Evolutionary conservation across 805 yeast genomes (phyloP), one percentile per base, ranked within the genome.

Genomic region (Ogataea philodendri): DNA sequence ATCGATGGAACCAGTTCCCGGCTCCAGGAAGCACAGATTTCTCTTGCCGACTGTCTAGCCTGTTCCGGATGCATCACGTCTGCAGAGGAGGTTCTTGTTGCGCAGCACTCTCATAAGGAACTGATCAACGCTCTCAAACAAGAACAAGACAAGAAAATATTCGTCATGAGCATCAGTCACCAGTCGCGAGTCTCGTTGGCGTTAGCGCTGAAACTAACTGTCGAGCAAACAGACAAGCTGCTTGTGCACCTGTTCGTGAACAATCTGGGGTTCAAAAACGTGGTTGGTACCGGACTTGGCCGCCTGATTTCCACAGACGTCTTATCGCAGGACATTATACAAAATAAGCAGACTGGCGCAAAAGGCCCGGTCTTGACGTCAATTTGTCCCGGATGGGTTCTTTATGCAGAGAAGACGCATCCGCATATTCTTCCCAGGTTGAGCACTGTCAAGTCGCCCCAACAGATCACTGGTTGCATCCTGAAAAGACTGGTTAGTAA

Each of bases 61-160:
- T 93, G 98, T 55, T 79, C 94, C 7, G 98, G 98, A 1, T 93
- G 98, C 59, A 87, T 93, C 36, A 93, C 98, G 0, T 84, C 96
- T 4, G 94, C 96, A n/a, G 98, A 93, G 56, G 96, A 90, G 44
- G 87, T 93, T 5, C 65, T 93, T 29, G 83, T 93, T 25, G 86
- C 95, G 2, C 81, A 86, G 46, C 98, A 93, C 57, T 84, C 95
- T 23, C 94, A 89, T 50, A 76, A 74, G 15, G 89, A 89, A 49
- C 70, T 93, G 30, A 47, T 88, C 15, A 72, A 74, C 30, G 82
- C 79, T 16, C 54, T 85, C 45, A 62, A 66, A 18, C 48, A 44
- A 19, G 44, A 42, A 34, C 40, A 45, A 9, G 43, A 54, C 8
- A 53, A 57, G 14, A 70, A 67, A 40, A 52, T 65, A 0, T 82